Evolutionary conservation across 192 early-diverging fungal species (phyloP), one percentile per base, ranked within the genome.

Genomic region (Kappamyces sp.): DNA sequence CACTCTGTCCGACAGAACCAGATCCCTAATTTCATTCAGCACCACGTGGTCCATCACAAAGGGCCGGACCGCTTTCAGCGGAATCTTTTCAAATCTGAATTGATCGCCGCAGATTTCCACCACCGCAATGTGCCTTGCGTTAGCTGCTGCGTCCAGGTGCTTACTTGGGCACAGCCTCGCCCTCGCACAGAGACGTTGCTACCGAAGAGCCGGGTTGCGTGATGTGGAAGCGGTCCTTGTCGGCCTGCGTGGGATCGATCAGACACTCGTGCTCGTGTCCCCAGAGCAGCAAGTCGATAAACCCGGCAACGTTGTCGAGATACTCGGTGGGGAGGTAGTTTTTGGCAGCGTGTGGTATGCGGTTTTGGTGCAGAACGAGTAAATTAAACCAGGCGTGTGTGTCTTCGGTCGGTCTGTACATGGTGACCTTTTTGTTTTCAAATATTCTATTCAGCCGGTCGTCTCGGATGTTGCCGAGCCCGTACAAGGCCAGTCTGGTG

Each of bases 211-310:
- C 94, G 0, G 94, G 94, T 55, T 98, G 94, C 4, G 86, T 87
- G 8, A 98, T 83, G 43, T 85, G 79, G 58, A 93, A 92, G 4
- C 74, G 72, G 50, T 74, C 68, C 15, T 80, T 70, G 9, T 77
- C 73, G 66, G 84, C 87, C 59, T 77, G 70, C 47, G 78, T 79
- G 1, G 89, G 88, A 41, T 90, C 85, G 9, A 96, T 85, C 43
- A 75, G 69, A 65, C 92, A 98, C 63, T 98, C 92, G 71, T 98
- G 94, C 74, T 98, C 94, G 64, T 98, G 94, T 3, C 94, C 94
- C 94, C 94, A 98, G 2, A 98, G 51, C 7, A 95, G 74, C 12
- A 98, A 61, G 51, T 98, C 73, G 36, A 98, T 66, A 65, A 91
- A 92, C 10, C 75, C 67, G 23, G 23, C 23, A 23, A 23, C 23